These are phyloP conservation scores for Monilinia laxa DNA, from an alignment of 2,329 filamentous ascomycete species.

Conservation along the genomic window DNA sequence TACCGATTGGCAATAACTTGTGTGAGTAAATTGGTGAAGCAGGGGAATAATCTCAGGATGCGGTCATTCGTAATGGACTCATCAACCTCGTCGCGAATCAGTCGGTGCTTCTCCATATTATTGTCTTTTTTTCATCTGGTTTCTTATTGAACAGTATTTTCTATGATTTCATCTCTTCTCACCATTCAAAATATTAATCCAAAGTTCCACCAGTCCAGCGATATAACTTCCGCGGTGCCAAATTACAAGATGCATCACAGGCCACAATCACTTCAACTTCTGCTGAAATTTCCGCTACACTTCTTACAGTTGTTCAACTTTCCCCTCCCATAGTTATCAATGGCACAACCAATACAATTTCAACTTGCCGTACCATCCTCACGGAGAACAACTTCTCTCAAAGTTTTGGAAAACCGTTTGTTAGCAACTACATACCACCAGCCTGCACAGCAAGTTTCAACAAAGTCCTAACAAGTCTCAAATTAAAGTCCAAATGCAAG, in stretches of 20 bases:
- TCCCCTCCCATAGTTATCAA: no score
- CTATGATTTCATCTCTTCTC: neutral
- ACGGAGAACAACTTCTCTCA: neutral
- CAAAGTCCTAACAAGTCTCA: slow-evolving; percentile 36
- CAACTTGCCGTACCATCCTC: neutral
- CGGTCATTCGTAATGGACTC: neutral
- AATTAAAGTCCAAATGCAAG: slow-evolving; percentile 54
- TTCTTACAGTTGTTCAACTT: neutral
- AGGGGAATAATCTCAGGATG: neutral
- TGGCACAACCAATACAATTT: neutral
- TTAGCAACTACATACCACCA: slow-evolving; percentile 29
- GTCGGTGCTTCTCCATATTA: neutral
- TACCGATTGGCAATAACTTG: no score
- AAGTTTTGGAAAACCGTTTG: neutral
- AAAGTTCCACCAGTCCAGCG: neutral
- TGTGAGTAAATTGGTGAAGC: neutral
- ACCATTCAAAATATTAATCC: no score
- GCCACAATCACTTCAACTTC: neutral
- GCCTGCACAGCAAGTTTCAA: neutral
- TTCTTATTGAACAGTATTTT: neutral
- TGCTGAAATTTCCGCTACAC: neutral
- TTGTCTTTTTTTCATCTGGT: neutral
- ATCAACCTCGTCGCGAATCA: neutral
- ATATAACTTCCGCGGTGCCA: neutral
- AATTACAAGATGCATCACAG: neutral